phyloP scores from a whole-genome alignment of 129 eudicot species.

The Lactuca sativa region DNA sequence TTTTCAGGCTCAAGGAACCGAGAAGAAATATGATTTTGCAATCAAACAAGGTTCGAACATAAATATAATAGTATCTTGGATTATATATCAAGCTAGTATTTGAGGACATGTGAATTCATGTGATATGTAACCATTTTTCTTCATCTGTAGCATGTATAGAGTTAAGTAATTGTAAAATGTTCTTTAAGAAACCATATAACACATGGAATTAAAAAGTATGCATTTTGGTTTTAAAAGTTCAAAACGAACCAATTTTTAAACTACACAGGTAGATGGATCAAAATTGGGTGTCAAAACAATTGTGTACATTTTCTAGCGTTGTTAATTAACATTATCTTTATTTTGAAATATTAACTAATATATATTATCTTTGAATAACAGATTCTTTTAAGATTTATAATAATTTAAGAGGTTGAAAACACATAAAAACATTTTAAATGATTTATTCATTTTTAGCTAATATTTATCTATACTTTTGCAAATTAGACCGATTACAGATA shows the following conservation, averaged over 20 bases:
- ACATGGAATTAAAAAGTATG: constrained; percentile 2
- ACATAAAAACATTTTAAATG: too few species aligned
- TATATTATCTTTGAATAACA: too few species aligned
- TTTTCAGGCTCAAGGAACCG: constrained; percentile 44
- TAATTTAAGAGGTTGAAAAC: too few species aligned
- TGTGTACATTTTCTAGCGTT: neutral
- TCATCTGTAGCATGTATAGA: neutral
- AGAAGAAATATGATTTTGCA: constrained; percentile 40
- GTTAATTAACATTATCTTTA: too few species aligned
- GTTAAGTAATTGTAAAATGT: neutral
- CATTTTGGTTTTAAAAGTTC: neutral
- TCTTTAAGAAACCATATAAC: neutral
- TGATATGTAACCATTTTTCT: neutral
- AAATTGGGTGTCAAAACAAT: neutral
- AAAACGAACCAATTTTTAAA: neutral
- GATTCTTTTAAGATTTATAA: too few species aligned
- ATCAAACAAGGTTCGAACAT: constrained; percentile 28
- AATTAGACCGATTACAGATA: too few species aligned
- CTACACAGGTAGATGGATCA: neutral
- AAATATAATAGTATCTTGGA: neutral
- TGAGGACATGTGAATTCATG: neutral
- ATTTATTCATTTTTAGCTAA: too few species aligned
- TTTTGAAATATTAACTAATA: too few species aligned
- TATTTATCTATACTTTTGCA: too few species aligned
- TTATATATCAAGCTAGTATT: neutral